Conservation (phyloP, 148 eudicot genomes). For the Cornus suecica region DNA sequence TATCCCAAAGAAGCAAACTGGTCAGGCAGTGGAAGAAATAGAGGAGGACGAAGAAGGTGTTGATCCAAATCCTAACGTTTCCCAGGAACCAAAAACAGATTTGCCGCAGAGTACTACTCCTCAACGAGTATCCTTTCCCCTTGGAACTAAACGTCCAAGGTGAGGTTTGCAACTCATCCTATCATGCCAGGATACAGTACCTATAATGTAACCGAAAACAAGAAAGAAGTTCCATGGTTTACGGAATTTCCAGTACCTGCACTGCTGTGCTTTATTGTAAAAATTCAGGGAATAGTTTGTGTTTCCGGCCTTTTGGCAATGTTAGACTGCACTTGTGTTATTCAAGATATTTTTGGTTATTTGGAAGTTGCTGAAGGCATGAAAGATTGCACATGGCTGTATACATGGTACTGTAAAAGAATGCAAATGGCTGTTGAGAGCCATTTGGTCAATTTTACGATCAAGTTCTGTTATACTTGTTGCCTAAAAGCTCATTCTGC, state of each 20-base stretch:
- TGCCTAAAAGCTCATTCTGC: too few species aligned
- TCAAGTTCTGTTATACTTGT: too few species aligned
- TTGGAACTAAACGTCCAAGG: slow-evolving; percentile 57
- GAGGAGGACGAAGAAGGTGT: slow-evolving; percentile 56
- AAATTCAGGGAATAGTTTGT: neutral
- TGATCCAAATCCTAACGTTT: slow-evolving; percentile 45
- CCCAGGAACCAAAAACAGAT: slow-evolving; percentile 56
- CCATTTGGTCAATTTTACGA: too few species aligned
- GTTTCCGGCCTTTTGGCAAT: too few species aligned
- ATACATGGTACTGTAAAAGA: too few species aligned
- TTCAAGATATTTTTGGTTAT: too few species aligned
- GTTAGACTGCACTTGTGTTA: too few species aligned
- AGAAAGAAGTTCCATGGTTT: neutral
- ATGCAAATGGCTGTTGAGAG: too few species aligned
- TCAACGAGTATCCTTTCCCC: slow-evolving; percentile 75
- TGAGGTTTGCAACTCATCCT: slow-evolving; percentile 1
- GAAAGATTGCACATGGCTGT: too few species aligned
- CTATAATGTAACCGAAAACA: neutral
- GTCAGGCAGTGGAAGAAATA: slow-evolving; percentile 55
- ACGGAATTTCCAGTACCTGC: too few species aligned
- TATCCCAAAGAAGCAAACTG: slow-evolving; percentile 45
- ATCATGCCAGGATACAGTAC: neutral
- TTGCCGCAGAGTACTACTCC: slow-evolving; percentile 38
- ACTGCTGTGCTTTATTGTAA: too few species aligned
- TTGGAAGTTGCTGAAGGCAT: too few species aligned